Conservation (phyloP, 768 basidiomycete genomes). For the Suillus alpinus region DNA sequence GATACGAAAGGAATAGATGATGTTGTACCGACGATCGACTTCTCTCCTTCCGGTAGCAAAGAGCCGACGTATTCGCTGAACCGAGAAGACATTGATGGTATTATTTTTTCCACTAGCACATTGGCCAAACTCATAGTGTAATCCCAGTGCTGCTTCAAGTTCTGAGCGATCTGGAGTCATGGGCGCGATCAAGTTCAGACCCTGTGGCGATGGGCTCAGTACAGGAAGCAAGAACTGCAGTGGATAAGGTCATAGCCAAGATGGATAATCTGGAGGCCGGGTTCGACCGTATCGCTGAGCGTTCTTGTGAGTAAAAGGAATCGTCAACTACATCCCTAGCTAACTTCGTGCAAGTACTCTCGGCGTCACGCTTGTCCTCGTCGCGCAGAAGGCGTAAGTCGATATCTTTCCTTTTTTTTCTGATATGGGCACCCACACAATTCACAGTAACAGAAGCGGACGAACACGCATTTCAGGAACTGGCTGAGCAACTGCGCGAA, state of each 20-base stretch:
- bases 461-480: conserved; percentile 70
- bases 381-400: conserved; percentile 72
- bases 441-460: conserved; percentile 66
- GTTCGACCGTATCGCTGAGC: conserved; percentile 85
- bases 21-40: conserved; percentile 74
- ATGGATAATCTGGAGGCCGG: conserved; percentile 80
- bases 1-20: conserved; percentile 80
- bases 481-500: conserved; percentile 63
- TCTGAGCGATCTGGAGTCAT: conserved; percentile 63
- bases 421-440: conserved; percentile 8
- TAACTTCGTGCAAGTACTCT: conserved; percentile 53
- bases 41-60: conserved; percentile 64
- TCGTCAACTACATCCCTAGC: conserved; percentile 1
- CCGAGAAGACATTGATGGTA: conserved; percentile 70
- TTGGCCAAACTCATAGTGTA: conserved; percentile 9
- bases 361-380: conserved; percentile 64
- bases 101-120: conserved; percentile 14
- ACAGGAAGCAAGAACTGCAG: conserved; percentile 52
- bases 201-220: conserved; percentile 52
- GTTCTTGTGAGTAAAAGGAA: conserved; percentile 57
- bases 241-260: conserved; percentile 69
- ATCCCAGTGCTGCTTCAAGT: conserved; percentile 55
- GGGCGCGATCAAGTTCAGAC: conserved; percentile 46
- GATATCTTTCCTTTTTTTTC: not conserved
- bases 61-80: conserved; percentile 69